A percentile compares a stretch with the other conserved stretches of the same genome.
phyloP scores from a whole-genome alignment of 1,284 basidiomycete genomes.

The Puccinia polysora region DNA sequence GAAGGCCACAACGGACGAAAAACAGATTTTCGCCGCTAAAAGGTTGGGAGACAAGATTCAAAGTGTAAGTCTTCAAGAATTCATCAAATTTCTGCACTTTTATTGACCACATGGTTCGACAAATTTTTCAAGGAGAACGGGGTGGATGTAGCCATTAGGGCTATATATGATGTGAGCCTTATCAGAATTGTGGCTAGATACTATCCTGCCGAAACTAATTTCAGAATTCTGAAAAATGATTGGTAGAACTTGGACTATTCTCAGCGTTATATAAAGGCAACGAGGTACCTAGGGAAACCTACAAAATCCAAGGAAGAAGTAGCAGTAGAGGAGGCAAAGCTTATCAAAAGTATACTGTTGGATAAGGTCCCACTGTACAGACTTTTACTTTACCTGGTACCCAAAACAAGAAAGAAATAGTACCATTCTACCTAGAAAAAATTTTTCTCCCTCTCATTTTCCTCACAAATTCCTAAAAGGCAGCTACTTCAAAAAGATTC shows the following conservation, averaged over 20 bases:
- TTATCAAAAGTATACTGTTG: no score
- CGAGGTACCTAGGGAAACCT: no score
- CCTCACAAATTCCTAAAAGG: no score
- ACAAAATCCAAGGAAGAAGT: no score
- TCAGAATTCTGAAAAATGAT: not conserved
- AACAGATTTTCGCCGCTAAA: constrained; percentile 50
- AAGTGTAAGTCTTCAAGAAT: not conserved
- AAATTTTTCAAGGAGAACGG: constrained; percentile 48
- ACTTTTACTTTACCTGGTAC: no score
- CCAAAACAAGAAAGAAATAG: no score
- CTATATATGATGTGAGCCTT: constrained; percentile 47
- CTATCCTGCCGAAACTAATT: not conserved
- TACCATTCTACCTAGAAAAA: no score
- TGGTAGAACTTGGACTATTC: constrained; percentile 10
- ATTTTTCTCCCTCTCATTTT: no score
- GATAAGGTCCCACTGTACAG: no score
- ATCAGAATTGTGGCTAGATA: not conserved
- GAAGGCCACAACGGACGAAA: constrained; percentile 46
- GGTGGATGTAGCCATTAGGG: constrained; percentile 48
- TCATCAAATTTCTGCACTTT: not conserved
- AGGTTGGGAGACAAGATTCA: constrained; percentile 49
- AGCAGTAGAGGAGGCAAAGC: no score
- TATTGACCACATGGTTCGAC: not conserved
- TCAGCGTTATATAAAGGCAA: constrained; percentile 3
- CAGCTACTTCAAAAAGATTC: no score